These are phyloP conservation scores for Annona squamosa DNA, from an alignment of 164 flowering plant species.

Conservation along the genomic window DNA sequence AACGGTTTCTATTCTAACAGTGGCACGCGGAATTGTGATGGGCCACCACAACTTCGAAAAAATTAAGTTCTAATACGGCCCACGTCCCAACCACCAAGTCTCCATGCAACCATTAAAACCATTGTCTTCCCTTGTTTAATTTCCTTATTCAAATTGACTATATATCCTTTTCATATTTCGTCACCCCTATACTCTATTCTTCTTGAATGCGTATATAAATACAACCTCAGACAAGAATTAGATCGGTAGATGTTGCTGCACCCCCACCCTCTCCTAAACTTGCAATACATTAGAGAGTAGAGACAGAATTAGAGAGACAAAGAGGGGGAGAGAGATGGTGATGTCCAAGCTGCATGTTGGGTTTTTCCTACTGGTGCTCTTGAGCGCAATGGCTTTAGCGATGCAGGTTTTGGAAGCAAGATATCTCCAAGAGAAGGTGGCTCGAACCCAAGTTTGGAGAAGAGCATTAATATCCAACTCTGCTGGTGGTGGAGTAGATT, in stretches of 20 bases:
- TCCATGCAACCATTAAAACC: slow-evolving; percentile 1
- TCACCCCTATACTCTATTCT: neutral
- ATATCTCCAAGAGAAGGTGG: slow-evolving; percentile 13
- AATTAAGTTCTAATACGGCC: slow-evolving; percentile 9
- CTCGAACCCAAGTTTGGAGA: slow-evolving; percentile 4
- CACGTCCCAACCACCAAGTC: neutral
- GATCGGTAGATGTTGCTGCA: neutral
- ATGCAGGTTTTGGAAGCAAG: slow-evolving; percentile 11
- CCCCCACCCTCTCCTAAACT: neutral
- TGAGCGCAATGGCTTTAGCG: slow-evolving; percentile 9
- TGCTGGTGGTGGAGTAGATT: slow-evolving; percentile 1
- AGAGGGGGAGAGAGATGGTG: slow-evolving; percentile 8
- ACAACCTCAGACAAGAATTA: neutral
- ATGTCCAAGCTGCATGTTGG: slow-evolving; percentile 11
- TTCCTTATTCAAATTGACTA: slow-evolving; percentile 19
- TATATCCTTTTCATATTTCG: slow-evolving; percentile 3
- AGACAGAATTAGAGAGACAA: neutral
- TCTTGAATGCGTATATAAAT: neutral
- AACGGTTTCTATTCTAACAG: neutral
- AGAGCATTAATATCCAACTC: neutral
- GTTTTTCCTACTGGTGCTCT: slow-evolving; percentile 14
- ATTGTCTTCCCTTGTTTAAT: slow-evolving; percentile 11
- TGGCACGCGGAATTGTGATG: slow-evolving; percentile 10
- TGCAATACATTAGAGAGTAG: too few relatives aligned
- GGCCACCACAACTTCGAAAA: neutral